Evolutionary conservation across 2,329 filamentous ascomycete genomes (phyloP), one percentile per base, ranked within the genome.

Genomic region (Geosmithia putterillii): DNA sequence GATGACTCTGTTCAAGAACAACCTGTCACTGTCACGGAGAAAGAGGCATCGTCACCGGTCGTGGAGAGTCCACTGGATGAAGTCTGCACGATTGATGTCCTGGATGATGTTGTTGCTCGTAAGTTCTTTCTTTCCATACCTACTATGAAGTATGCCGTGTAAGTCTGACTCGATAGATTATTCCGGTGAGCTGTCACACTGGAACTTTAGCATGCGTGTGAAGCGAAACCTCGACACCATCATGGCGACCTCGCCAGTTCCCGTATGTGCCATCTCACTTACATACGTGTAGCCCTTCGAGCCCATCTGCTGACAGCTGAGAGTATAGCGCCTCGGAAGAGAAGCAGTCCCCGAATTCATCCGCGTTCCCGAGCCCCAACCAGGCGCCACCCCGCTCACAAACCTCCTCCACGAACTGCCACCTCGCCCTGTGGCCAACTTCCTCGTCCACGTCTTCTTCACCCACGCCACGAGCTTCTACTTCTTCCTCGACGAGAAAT

Each of bases 101-200:
- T 64, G 62, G 6, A 59, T 65, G 60, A 62, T 44, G 66, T 62
- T 41, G 63, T 58, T 18, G 63, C 62, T 28, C 64, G 64, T 66
- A 48, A 55, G 62, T 48, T 36, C 23, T 14, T 32, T 12, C 18
- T 35, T 14, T 28, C 3, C 43, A 15, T 21, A 4, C 2, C 17
- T 38, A 38, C 38, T 40, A 28, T 21, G 25, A 32, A 7, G 28
- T 32, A 32, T 32, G 22, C 19, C 15, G 38, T 43, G 9, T n/a
- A n/a, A n/a, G n/a, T n/a, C 40, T 48, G 20, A 44, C 45, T 21
- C 41, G 4, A 3, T 38, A 71, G 67, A 72, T 44, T 72, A 69
- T 45, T 72, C 69, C 1, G 69, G 69, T 10, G 69, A 72, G 47
- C 71, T 71, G 49, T 71, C 68, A 1, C 68, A 72, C 44, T 71